These are phyloP conservation scores for Aspergillus sp. DNA, from an alignment of 2,329 filamentous ascomycete species.

Conservation along the genomic window DNA sequence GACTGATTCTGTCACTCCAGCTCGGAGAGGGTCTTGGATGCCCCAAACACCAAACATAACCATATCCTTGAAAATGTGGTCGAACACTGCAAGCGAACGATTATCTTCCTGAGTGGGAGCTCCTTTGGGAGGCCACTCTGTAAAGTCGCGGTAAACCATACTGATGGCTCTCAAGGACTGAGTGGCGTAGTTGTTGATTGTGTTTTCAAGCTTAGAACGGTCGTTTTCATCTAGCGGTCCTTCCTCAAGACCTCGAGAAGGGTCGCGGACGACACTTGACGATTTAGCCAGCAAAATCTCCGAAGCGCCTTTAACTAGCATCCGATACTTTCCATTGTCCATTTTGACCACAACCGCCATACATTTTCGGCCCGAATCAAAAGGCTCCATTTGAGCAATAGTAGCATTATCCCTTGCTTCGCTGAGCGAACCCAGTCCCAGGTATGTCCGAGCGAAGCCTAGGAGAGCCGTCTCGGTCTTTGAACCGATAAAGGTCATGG, in stretches of 20 bases:
- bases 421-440: slow-evolving; percentile 63
- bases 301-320: slow-evolving; percentile 56
- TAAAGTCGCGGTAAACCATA: slow-evolving; percentile 79
- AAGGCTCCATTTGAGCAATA: slow-evolving; percentile 55
- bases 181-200: slow-evolving; percentile 76
- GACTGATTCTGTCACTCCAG: slow-evolving; percentile 73
- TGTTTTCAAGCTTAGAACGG: slow-evolving; percentile 58
- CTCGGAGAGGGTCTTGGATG: slow-evolving; percentile 77
- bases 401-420: slow-evolving; percentile 64
- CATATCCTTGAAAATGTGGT: slow-evolving; percentile 68
- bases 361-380: slow-evolving; percentile 68
- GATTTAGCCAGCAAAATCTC: slow-evolving; percentile 51
- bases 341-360: slow-evolving; percentile 65
- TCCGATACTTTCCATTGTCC: slow-evolving; percentile 55
- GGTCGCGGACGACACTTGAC: slow-evolving; percentile 58
- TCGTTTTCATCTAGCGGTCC: slow-evolving; percentile 58
- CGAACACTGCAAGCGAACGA: slow-evolving; percentile 63
- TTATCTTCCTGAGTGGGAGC: slow-evolving; percentile 58
- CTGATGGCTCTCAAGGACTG: slow-evolving; percentile 82
- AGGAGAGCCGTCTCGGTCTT: slow-evolving; percentile 77
- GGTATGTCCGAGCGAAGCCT: slow-evolving; percentile 64
- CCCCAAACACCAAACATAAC: slow-evolving; percentile 69
- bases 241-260: slow-evolving; percentile 56
- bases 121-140: slow-evolving; percentile 74
- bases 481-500: slow-evolving; percentile 66